Evolutionary conservation across 202 grass and related monocot genomes (phyloP).

Genomic region (Carex sylvatica): DNA sequence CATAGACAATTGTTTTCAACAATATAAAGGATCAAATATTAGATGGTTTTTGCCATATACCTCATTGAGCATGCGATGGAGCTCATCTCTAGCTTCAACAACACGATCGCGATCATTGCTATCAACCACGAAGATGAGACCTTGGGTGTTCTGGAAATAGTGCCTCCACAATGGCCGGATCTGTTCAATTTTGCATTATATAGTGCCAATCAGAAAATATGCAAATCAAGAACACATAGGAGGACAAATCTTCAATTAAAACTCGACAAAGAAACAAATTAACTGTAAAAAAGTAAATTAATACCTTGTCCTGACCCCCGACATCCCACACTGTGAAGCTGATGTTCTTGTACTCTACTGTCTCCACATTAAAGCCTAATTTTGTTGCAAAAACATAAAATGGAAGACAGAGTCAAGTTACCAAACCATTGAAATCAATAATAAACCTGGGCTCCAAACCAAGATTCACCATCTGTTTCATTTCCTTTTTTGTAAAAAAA

Average conservation of each 20-base stretch:
- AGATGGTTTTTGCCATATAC: conserved; percentile 27
- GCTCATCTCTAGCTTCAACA: conserved; percentile 95
- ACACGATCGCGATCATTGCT: conserved; percentile 93
- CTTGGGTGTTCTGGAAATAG: conserved; percentile 98
- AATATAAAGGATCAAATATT: background rate
- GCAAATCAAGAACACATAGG: background rate
- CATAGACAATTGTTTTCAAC: background rate
- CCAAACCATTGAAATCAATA: background rate
- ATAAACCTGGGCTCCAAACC: background rate
- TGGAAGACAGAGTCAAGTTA: conserved; percentile 11
- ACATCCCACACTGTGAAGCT: conserved; percentile 76
- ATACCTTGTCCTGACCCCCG: conserved; percentile 63
- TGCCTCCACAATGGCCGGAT: conserved; percentile 95
- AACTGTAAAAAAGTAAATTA: background rate
- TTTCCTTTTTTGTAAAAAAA: background rate
- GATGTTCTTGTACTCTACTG: conserved; percentile 63
- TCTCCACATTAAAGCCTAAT: conserved; percentile 59
- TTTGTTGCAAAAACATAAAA: background rate
- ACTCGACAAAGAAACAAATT: background rate
- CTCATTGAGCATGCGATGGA: conserved; percentile 94
- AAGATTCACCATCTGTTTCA: background rate
- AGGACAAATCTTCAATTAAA: background rate
- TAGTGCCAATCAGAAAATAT: conserved; percentile 3
- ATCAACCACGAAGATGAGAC: conserved; percentile 95
- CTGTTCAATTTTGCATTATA: conserved; percentile 39